Base-by-base conservation (phyloP, 2,329 filamentous ascomycete species). In the Botrytis galanthina region DNA sequence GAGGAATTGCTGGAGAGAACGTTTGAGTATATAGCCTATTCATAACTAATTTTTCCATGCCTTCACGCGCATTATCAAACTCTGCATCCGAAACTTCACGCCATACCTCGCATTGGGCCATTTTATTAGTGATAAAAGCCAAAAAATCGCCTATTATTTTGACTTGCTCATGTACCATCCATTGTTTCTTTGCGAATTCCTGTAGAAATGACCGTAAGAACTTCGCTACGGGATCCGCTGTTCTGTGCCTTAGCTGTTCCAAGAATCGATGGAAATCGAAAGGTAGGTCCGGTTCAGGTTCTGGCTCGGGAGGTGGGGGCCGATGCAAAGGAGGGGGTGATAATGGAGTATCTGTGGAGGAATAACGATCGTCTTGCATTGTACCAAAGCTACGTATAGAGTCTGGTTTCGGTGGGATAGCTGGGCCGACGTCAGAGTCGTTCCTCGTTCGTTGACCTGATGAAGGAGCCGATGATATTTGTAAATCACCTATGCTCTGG, bases 31-130 rank as follows among this genome's bases (percentile, higher is more conserved):
- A 99, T 7, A 99, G 85, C 73, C 97, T 87, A 81, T 99, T 99
- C 97, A 99, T 99, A 77, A 99, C 97, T 6, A 99, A 87, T 82
- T 99, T 99, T 84, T 99, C 96, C 96, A 99, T 99, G 48, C 96
- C 96, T 84, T 99, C 96, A 78, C 95, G 91, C 22, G 96, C 96
- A 82, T 99, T 99, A 82, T 99, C 96, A 79, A 99, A 99, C 80
- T 99, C 96, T 54, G 93, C 93, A 81, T 99, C 96, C 0, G 95
- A 97, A 0, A 98, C 93, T 48, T 96, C 93, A 73, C 93, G 90
- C 96, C 96, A 99, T 4, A 99, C 94, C 75, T 99, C 96, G 80
- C 96, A 99, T 76, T 94, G 89, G 22, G 92, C 94, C 97, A 99
- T 99, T 85, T 98, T 98, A 84, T 97, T 97, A 71, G 93, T 93